These are phyloP conservation scores for Yarrowia divulgata DNA, from an alignment of 805 yeast species.

Conservation along the genomic window DNA sequence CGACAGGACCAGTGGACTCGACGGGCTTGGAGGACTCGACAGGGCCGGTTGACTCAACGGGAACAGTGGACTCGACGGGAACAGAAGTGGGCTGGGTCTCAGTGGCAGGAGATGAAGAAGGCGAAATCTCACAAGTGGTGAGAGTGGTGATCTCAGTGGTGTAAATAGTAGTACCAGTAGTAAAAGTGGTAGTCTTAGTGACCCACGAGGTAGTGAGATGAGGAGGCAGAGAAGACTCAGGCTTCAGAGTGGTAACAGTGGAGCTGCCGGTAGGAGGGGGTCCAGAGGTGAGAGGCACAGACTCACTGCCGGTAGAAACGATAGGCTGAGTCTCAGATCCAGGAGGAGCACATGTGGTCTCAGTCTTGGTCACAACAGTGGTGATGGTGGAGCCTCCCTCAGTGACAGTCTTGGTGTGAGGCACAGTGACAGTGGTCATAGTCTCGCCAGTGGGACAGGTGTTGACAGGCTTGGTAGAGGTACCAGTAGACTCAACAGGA, in stretches of 20 bases:
- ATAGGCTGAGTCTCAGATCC: conserved; percentile 2
- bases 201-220: conserved; percentile 17
- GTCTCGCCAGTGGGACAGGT: conserved; percentile 13
- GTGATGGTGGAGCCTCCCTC: background rate
- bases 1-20: no score
- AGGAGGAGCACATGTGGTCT: conserved; percentile 10
- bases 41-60: no score
- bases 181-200: conserved; percentile 1
- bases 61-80: background rate
- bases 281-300: background rate
- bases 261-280: background rate
- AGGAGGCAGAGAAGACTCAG: conserved; percentile 5
- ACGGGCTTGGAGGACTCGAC: no score
- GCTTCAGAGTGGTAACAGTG: background rate
- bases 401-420: conserved; percentile 7
- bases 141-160: conserved; percentile 15
- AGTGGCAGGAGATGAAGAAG: conserved; percentile 8
- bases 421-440: conserved; percentile 1
- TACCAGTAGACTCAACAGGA: no score
- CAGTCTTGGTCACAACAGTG: conserved; percentile 21
- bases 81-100: background rate
- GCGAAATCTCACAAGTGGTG: conserved; percentile 9
- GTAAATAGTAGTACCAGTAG: conserved; percentile 4
- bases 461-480: background rate
- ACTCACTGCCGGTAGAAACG: background rate